Percentiles rank a stretch among this genome's conserved stretches.
phyloP scores from a whole-genome alignment of 2,329 filamentous ascomycete genomes.

The Ilyonectria robusta region DNA sequence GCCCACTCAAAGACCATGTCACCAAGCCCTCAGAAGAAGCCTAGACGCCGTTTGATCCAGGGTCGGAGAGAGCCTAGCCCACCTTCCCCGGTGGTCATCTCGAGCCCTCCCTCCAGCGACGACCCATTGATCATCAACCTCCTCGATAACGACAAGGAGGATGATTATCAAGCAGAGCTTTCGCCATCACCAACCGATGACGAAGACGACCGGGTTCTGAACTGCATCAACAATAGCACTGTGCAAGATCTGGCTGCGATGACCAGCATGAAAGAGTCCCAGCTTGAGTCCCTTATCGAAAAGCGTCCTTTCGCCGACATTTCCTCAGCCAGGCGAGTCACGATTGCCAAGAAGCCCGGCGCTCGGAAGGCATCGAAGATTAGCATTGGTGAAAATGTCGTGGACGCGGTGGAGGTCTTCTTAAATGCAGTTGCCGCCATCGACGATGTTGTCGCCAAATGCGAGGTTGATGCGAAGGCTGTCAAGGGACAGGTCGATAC shows the following conservation, averaged over 20 bases:
- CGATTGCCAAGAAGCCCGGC: constrained; percentile 63
- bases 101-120: constrained; percentile 50
- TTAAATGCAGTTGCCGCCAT: constrained; percentile 86
- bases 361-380: constrained; percentile 62
- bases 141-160: constrained; percentile 59
- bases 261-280: constrained; percentile 79
- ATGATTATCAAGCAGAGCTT: constrained; percentile 56
- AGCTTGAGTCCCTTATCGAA: constrained; percentile 78
- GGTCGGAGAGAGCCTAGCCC: constrained; percentile 49
- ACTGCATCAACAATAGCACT: constrained; percentile 87
- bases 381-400: constrained; percentile 67
- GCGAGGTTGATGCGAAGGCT: constrained; percentile 77
- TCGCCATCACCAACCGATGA: constrained; percentile 49
- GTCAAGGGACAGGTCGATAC: constrained; percentile 62
- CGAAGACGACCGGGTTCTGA: constrained; percentile 70
- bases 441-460: constrained; percentile 83
- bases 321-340: constrained; percentile 76
- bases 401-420: constrained; percentile 75
- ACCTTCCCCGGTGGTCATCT: constrained; percentile 40
- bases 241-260: constrained; percentile 85
- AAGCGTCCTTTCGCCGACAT: constrained; percentile 82
- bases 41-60: constrained; percentile 55
- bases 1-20: constrained; percentile 39
- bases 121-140: constrained; percentile 54
- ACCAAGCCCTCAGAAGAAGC: constrained; percentile 51